Evolutionary conservation across 2,329 filamentous ascomycete genomes (phyloP).

Genomic region (Byssochlamys sp.): DNA sequence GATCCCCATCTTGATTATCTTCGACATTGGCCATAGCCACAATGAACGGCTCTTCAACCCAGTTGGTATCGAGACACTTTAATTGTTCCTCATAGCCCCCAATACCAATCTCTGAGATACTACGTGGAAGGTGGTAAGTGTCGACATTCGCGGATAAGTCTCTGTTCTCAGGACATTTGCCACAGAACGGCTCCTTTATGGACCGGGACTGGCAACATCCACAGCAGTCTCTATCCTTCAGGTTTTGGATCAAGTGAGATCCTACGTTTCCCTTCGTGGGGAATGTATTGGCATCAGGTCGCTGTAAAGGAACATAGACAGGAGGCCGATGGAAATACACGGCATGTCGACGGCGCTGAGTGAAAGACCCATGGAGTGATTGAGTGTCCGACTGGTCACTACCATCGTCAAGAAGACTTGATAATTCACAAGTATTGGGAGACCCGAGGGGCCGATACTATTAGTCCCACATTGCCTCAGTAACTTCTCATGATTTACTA

Average conservation of each 20-base stretch:
- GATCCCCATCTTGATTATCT: not conserved
- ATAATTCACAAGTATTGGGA: not conserved
- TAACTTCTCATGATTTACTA: not conserved
- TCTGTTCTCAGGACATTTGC: slow-evolving; percentile 2
- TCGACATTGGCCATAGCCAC: slow-evolving; percentile 5
- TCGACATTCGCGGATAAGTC: not conserved
- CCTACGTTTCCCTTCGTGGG: not conserved
- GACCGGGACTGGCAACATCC: slow-evolving; percentile 8
- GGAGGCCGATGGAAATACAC: slow-evolving; percentile 24
- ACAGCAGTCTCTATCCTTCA: slow-evolving; percentile 3
- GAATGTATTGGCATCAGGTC: not conserved
- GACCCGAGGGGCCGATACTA: not conserved
- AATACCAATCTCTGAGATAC: slow-evolving; percentile 1
- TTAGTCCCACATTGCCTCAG: not conserved
- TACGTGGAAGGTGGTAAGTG: slow-evolving; percentile 1
- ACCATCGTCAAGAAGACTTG: slow-evolving; percentile 4
- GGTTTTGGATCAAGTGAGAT: slow-evolving; percentile 5
- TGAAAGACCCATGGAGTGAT: slow-evolving; percentile 13
- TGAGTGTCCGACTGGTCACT: slow-evolving; percentile 7
- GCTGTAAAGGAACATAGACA: slow-evolving; percentile 15
- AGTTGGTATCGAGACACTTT: slow-evolving; percentile 5
- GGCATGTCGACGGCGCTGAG: slow-evolving; percentile 18
- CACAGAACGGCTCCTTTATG: slow-evolving; percentile 5
- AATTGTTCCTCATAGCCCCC: slow-evolving; percentile 3
- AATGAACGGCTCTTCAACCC: slow-evolving; percentile 9